Conservation (phyloP, 106 monocot species). For the Gastrodia elata region DNA sequence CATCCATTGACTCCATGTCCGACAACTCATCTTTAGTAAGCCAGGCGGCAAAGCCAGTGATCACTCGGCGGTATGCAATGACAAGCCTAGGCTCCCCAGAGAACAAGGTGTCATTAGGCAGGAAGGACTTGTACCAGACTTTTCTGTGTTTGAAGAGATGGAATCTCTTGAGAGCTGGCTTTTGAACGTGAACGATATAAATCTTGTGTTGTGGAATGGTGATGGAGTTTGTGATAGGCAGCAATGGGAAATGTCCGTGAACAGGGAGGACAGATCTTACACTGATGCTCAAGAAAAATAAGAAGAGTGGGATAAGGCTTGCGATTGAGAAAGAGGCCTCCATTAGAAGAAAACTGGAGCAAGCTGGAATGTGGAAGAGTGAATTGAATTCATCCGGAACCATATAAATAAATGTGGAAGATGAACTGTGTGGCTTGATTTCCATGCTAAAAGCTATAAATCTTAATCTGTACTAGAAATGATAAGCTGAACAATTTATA, state of each 20-base stretch:
- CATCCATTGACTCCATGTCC: slow-evolving; percentile 6
- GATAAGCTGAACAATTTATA: background rate
- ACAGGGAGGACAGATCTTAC: background rate
- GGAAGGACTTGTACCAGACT: background rate
- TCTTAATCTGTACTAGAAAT: background rate
- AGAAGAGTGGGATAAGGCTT: background rate
- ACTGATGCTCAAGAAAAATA: background rate
- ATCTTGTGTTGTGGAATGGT: background rate
- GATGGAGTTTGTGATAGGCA: background rate
- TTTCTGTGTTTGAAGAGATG: slow-evolving; percentile 7
- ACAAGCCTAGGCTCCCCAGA: slow-evolving; percentile 9
- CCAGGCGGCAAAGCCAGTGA: slow-evolving; percentile 41
- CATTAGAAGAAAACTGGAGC: background rate
- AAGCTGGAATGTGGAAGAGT: background rate
- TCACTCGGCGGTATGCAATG: slow-evolving; percentile 33
- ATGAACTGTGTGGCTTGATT: too few species aligned
- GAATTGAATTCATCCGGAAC: too few species aligned
- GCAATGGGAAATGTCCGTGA: background rate
- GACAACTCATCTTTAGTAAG: slow-evolving; percentile 22
- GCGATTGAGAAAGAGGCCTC: background rate
- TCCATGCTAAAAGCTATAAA: background rate
- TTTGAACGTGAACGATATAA: background rate
- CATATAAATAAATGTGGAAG: background rate
- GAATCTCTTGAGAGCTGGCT: background rate
- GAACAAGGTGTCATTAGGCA: background rate